Base-by-base conservation (phyloP, 306 rosid species). In the Argentina anserina region DNA sequence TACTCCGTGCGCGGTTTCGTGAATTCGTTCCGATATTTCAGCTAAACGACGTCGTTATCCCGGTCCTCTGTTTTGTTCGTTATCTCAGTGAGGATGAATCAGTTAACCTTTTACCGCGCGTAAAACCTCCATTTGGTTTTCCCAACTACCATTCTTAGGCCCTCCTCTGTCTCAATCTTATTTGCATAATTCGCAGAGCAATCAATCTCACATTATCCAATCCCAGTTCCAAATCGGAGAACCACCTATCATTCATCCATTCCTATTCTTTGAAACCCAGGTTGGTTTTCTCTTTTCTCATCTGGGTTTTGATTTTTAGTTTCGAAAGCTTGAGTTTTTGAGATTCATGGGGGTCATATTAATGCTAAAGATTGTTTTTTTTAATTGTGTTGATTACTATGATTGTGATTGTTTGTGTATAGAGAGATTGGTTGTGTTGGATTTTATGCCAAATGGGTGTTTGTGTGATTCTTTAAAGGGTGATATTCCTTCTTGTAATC, bases 231-330 rank as follows among this genome's bases (percentile, higher is more conserved):
- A 5, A 71, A 53, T 17, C 75, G 42, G 75, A 58, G 29, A 7
- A 41, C 45, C 49, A 47, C 70, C 77, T 74, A 80, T 71, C 70
- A 75, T 34, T 45, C 40, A 34, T 52, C 15, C 33, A 1, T n/a
- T 66, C 40, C 20, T 25, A 45, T 58, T 31, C 34, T 53, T n/a
- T 53, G 23, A 73, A 18, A 75, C 79, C 72, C 28, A 50, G 84
- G 78, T 73, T 62, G 69, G 76, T 72, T 76, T 72, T 76, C 55
- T 21, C 26, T 63, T 63, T 50, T 29, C 56, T 52, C 61, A 18
- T 25, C 12, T 59, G 55, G 33, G 31, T 40, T 76, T 29, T 14
- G 1, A 0, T 37, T 63, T 67, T 36, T 43, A 9, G 20, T 7
- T 18, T 18, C 68, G 0, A 21, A 60, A 60, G 65, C 29, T 29